phyloP scores from a whole-genome alignment of 306 rosid species.

The Medicago arabica region DNA sequence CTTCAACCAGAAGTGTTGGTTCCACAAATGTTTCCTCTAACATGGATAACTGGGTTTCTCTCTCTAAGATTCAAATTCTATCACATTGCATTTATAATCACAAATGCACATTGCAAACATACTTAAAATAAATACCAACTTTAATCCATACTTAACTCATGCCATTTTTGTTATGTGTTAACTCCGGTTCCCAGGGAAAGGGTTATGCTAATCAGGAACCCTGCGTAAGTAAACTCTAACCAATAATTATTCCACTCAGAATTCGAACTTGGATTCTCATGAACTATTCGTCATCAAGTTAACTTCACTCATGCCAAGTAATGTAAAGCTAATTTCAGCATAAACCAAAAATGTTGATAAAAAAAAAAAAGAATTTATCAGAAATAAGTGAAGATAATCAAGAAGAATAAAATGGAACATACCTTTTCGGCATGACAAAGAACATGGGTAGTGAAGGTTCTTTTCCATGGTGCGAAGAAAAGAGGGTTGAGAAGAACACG shows the following conservation, averaged over 20 bases:
- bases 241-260: too few relatives aligned
- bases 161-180: too few relatives aligned
- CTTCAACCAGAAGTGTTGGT: too few relatives aligned
- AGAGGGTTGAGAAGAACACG: slow-evolving; percentile 16
- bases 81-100: not conserved
- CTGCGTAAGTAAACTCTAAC: too few relatives aligned
- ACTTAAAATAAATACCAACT: not conserved
- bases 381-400: not conserved
- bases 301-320: too few relatives aligned
- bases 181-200: too few relatives aligned
- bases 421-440: slow-evolving; percentile 58
- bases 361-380: not conserved
- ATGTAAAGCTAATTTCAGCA: not conserved
- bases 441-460: slow-evolving; percentile 42
- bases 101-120: too few relatives aligned
- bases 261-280: too few relatives aligned
- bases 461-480: slow-evolving; percentile 25
- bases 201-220: too few relatives aligned
- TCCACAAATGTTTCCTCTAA: not conserved
- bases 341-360: not conserved
- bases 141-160: not conserved
- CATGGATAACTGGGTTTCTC: not conserved
- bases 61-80: not conserved
- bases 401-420: slow-evolving; percentile 22
- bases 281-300: too few relatives aligned